Conservation (phyloP, 139 green algal species). For the Diplosphaera chodatii region DNA sequence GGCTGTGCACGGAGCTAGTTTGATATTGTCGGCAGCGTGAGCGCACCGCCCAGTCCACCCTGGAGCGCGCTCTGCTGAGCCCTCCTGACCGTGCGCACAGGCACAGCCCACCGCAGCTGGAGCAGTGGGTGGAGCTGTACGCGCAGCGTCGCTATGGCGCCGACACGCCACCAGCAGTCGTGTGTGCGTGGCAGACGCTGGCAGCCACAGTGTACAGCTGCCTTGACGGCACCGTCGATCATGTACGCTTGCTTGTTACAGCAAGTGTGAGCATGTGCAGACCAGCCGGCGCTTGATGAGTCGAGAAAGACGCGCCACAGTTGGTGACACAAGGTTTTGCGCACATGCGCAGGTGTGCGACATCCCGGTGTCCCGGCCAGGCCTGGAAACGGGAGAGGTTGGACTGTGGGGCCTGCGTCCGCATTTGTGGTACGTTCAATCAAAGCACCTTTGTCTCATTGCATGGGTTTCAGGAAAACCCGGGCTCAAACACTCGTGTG, state of each 20-base stretch:
- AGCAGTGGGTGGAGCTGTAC: slow-evolving; percentile 12
- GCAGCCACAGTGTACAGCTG: slow-evolving; percentile 20
- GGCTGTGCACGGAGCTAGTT: too few species aligned
- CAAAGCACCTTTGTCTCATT: too few species aligned
- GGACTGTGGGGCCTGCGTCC: slow-evolving; percentile 27
- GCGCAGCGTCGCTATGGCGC: slow-evolving; percentile 18
- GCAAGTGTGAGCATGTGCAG: too few species aligned
- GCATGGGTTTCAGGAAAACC: too few species aligned
- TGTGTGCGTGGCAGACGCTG: slow-evolving; percentile 23
- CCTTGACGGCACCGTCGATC: slow-evolving; percentile 18
- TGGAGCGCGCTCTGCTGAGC: not conserved
- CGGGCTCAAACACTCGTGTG: too few species aligned
- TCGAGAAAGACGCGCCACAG: too few species aligned
- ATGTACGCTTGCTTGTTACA: not conserved
- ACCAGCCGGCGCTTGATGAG: too few species aligned
- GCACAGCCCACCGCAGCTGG: slow-evolving; percentile 2
- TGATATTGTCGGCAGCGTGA: too few species aligned
- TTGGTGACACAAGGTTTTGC: too few species aligned
- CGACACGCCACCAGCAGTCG: not conserved
- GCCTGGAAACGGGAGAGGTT: slow-evolving; percentile 17
- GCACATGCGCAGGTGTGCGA: slow-evolving; percentile 17
- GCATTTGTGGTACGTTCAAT: slow-evolving; percentile 40
- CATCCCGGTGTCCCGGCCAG: slow-evolving; percentile 29
- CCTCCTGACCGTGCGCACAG: slow-evolving; percentile 8
- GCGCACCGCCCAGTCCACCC: too few species aligned